Evolutionary conservation across 2,329 filamentous ascomycete genomes (phyloP), one percentile per base, ranked within the genome.

Genomic region (Ophiocordyceps australis): DNA sequence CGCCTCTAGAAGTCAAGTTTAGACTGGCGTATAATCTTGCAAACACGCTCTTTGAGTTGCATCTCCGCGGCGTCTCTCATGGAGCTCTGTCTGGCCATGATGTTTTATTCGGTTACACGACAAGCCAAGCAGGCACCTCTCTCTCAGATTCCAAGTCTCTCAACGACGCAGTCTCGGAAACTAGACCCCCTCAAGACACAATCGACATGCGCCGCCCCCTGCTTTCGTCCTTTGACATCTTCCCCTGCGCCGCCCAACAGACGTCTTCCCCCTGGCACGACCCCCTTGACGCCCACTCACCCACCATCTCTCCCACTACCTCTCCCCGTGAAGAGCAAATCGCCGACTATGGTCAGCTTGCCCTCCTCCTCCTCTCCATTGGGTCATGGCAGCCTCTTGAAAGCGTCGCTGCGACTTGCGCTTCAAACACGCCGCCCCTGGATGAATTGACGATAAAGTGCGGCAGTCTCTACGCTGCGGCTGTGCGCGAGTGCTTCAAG

Each of bases 1-100:
- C 75, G 0, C 65, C 66, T 19, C 55, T 85, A 1, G 79, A 86
- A 48, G 72, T 74, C 30, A 79, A 80, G 38, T 85, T 82, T 39
- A 65, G 73, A 10, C 57, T 86, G 26, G 78, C 78, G 4, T 62
- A 76, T 27, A 79, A 80, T 35, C 56, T 85, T 4, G 67, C 68
- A 17, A 74, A 73, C 34, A 77, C 76, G 4, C 61, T 85, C 18
- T 79, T 78, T 39, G 73, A 77, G 35, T 57, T 85, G 45, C 78
- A 85, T 41, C 62, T 65, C 3, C 61, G 74, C 21, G 67, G 70
- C 10, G 65, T 82, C 27, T 65, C 63, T 1, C 79, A 85, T 44
- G 74, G 77, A 5, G 74, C 77, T 37, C 61, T 86, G 17, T 56
- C 65, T 24, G 70, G 71, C 35, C 63, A 58, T 21, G 79, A 74